phyloP scores from a whole-genome alignment of 2,329 filamentous ascomycete species.

The Sclerotiophoma versabilis region DNA sequence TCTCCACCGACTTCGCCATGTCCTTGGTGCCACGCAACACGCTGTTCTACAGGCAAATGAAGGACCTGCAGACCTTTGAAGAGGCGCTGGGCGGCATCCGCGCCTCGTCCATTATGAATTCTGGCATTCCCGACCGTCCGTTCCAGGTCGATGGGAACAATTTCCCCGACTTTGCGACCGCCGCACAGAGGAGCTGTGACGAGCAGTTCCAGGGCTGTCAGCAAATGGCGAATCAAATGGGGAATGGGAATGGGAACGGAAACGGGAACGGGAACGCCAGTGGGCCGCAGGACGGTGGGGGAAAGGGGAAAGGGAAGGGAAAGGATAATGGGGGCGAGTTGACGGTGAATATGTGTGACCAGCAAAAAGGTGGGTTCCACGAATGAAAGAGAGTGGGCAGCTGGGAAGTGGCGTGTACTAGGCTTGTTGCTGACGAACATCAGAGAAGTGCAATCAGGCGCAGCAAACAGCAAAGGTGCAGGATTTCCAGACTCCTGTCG shows the following conservation, averaged over 20 bases:
- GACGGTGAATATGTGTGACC: slow-evolving; percentile 30
- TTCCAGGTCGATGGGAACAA: slow-evolving; percentile 43
- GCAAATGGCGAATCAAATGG: slow-evolving; percentile 46
- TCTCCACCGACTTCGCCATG: slow-evolving; percentile 28
- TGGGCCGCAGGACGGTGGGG: no score
- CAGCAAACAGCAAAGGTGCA: slow-evolving; percentile 38
- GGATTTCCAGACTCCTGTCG: slow-evolving; percentile 34
- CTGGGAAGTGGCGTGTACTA: neutral
- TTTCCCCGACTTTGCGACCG: slow-evolving; percentile 64
- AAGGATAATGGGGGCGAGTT: slow-evolving; percentile 4
- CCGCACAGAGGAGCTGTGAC: slow-evolving; percentile 67
- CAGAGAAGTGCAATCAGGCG: slow-evolving; percentile 39
- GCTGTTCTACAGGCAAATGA: slow-evolving; percentile 43
- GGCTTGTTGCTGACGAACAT: neutral
- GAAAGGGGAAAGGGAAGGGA: slow-evolving; percentile 5
- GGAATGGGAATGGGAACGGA: neutral
- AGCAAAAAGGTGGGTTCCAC: slow-evolving; percentile 31
- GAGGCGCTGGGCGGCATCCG: slow-evolving; percentile 59
- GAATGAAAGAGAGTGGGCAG: neutral
- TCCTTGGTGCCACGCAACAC: slow-evolving; percentile 42
- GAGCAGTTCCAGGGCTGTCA: slow-evolving; percentile 68
- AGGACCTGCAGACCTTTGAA: slow-evolving; percentile 49
- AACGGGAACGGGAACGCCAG: slow-evolving; percentile 1
- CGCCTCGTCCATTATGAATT: slow-evolving; percentile 59
- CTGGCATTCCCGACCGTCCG: slow-evolving; percentile 57